These are phyloP conservation scores for Apiospora koreana DNA, from an alignment of 2,329 filamentous ascomycete species.

Conservation along the genomic window DNA sequence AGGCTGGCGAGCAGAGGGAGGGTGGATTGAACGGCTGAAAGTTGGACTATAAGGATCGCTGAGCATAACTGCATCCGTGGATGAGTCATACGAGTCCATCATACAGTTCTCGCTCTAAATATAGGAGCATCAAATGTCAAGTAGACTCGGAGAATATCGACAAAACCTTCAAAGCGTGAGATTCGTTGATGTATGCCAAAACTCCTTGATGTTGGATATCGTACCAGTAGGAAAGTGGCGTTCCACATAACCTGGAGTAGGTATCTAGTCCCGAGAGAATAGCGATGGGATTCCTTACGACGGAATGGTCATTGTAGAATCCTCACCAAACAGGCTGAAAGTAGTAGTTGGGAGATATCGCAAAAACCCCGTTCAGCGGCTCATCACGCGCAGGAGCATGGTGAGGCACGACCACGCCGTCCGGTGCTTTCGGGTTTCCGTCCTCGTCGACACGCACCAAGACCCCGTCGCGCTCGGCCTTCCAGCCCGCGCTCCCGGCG, in stretches of 20 bases:
- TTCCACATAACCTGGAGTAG: too few relatives aligned
- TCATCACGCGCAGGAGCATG: not conserved
- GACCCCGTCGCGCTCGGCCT: not conserved
- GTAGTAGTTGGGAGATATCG: not conserved
- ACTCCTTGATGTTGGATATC: too few relatives aligned
- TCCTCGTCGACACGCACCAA: constrained; percentile 1
- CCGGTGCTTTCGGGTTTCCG: not conserved
- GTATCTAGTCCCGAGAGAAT: too few relatives aligned
- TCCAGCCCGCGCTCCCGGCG: not conserved
- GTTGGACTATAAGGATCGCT: not conserved
- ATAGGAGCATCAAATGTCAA: too few relatives aligned
- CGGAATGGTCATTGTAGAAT: not conserved
- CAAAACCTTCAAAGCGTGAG: too few relatives aligned
- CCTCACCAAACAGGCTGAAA: not conserved
- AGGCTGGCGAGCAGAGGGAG: not conserved
- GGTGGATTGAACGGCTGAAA: not conserved
- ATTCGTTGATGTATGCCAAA: not conserved
- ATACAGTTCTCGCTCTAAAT: too few relatives aligned
- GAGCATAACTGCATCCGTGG: not conserved
- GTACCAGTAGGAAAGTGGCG: not conserved
- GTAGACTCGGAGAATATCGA: too few relatives aligned
- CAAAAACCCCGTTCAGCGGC: not conserved
- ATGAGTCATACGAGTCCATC: not conserved
- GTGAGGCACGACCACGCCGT: not conserved
- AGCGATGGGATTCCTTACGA: not conserved